These are phyloP conservation scores for Calendula officinalis DNA, from an alignment of 129 eudicot genomes.

Conservation along the genomic window DNA sequence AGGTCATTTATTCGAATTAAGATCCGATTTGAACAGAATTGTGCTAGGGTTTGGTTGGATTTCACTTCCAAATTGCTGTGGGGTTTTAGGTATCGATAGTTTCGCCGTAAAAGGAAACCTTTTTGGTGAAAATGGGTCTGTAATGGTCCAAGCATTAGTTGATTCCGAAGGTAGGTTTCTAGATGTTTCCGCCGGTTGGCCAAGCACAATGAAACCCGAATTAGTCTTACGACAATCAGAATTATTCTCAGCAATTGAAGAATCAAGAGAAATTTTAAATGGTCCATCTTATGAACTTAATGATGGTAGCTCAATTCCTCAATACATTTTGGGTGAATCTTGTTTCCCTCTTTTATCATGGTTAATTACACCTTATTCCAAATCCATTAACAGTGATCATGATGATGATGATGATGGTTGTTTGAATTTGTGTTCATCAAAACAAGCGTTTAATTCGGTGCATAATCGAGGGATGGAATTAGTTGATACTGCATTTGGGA, in stretches of 20 bases:
- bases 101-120: slow-evolving; percentile 54
- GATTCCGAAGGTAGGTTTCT: slow-evolving; percentile 87
- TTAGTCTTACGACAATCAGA: slow-evolving; percentile 53
- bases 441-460: slow-evolving; percentile 64
- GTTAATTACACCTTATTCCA: slow-evolving; percentile 65
- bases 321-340: slow-evolving; percentile 72
- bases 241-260: slow-evolving; percentile 62
- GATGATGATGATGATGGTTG: slow-evolving; percentile 25
- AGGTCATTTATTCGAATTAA: slow-evolving; percentile 63
- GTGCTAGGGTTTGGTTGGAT: slow-evolving; percentile 76
- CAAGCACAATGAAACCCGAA: slow-evolving; percentile 53
- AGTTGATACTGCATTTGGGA: slow-evolving; percentile 62
- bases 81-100: slow-evolving; percentile 67
- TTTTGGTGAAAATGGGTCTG: slow-evolving; percentile 60
- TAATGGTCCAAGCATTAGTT: slow-evolving; percentile 76
- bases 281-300: slow-evolving; percentile 54
- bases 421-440: slow-evolving; percentile 33
- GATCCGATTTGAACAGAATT: slow-evolving; percentile 58
- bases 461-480: slow-evolving; percentile 68
- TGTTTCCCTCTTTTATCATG: slow-evolving; percentile 79
- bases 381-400: slow-evolving; percentile 4
- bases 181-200: slow-evolving; percentile 98
- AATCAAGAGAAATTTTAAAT: slow-evolving; percentile 52
- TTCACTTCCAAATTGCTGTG: slow-evolving; percentile 85
- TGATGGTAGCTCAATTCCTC: slow-evolving; percentile 62